Base-by-base conservation (phyloP, 2,329 filamentous ascomycete species). In the Hirsutella rhossiliensis region DNA sequence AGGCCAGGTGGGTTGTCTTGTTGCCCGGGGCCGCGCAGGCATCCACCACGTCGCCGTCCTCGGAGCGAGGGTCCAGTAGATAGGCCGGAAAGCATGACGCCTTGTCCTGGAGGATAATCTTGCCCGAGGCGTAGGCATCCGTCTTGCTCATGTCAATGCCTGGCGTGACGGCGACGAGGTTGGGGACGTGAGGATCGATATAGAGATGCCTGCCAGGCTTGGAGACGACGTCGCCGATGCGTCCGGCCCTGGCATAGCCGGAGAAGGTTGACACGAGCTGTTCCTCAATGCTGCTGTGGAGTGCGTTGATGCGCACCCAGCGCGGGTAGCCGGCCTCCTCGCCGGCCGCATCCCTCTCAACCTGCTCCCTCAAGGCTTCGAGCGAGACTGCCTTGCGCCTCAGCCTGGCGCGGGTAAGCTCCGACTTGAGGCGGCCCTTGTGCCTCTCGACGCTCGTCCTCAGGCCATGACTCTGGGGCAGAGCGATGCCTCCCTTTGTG, bases 61-160 rank as follows among this genome's bases (percentile, higher is more conserved):
- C 69, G 9, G 77, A 66, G 0, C 66, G 66, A 0, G 84, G 79
- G 42, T 94, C 73, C 0, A 98, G 69, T 3, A 98, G 69, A 58
- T 92, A 92, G 1, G 90, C 92, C 0, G 92, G 92, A 56, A 98
- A 96, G 58, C 92, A 98, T 1, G 89, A 96, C 0, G 92, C 90
- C 62, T 96, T 97, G 57, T 97, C 92, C 61, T 98, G 92, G 20
- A 97, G 68, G 47, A 97, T 95, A 43, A 97, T 77, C 40, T 80
- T 75, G 1, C 90, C 90, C 1, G 74, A 68, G 13, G 68, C 73
- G 61, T 97, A 97, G 0, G 87, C 83, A 13, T 74, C 64, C 8
- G 78, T 82, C 48, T 80, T 83, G 18, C 79, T 82, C 38, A 96
- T 69, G 55, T 94, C 85, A 32, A 75, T 71, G 2, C 75, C 72